phyloP scores from a whole-genome alignment of 2,329 filamentous ascomycete species.

The Cytospora chrysosperma region DNA sequence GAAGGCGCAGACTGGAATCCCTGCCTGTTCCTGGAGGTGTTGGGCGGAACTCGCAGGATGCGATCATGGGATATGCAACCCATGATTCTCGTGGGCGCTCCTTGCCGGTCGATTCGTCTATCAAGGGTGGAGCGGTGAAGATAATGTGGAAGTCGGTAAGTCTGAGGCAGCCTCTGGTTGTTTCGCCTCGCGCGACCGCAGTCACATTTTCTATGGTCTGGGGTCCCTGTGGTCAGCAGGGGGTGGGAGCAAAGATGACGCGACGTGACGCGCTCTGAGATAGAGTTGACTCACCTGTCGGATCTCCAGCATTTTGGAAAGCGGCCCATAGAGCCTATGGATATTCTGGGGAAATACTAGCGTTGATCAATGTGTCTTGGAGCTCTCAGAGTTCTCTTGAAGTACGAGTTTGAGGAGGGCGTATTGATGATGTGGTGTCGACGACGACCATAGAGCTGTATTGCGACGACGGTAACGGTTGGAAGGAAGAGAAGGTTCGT shows the following conservation, averaged over 20 bases:
- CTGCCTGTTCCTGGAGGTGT: constrained; percentile 67
- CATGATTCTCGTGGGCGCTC: constrained; percentile 66
- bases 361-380: not conserved
- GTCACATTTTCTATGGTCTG: constrained; percentile 58
- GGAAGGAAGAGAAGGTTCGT: not conserved
- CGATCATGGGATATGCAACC: constrained; percentile 93
- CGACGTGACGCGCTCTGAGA: not conserved
- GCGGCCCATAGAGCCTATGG: constrained; percentile 10
- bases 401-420: not conserved
- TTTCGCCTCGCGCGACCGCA: constrained; percentile 58
- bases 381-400: constrained; percentile 1
- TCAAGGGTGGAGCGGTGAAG: constrained; percentile 45
- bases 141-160: constrained; percentile 63
- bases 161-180: constrained; percentile 56
- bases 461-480: not conserved
- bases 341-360: constrained; percentile 3
- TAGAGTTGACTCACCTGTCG: constrained; percentile 25
- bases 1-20: constrained; percentile 78
- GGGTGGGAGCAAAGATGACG: not conserved
- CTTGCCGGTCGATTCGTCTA: constrained; percentile 22
- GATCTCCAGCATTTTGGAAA: constrained; percentile 28
- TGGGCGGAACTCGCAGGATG: constrained; percentile 74
- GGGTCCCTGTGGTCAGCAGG: constrained; percentile 6
- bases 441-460: constrained; percentile 2
- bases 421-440: not conserved